Evolutionary conservation across 345 rosid species (phyloP), one percentile per base, ranked within the genome.

Genomic region (Melaleuca quinquenervia): DNA sequence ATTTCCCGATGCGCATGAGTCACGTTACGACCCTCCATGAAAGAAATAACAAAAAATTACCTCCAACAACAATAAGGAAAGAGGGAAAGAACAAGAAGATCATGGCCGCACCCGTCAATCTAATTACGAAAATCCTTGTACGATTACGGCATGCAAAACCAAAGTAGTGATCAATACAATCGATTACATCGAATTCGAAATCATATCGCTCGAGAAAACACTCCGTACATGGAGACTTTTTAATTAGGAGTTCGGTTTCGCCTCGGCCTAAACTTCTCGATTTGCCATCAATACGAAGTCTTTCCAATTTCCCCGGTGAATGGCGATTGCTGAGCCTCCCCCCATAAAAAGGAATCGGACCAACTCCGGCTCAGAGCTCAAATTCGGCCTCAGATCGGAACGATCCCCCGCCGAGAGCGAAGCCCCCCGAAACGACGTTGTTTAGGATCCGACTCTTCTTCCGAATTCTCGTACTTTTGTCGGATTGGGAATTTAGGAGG

Each of bases 81-180:
- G n/a, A n/a, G n/a, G n/a, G n/a, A n/a, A n/a, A n/a, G n/a, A n/a
- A n/a, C n/a, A n/a, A n/a, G n/a, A n/a, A n/a, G 11, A 8, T 15
- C 41, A 1, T 0, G 0, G 6, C 27, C 7, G 16, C 5, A 62
- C 21, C 41, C 5, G 16, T 62, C n/a, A 3, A 27, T 64, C 78
- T 64, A 32, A 64, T 0, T 1, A 18, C 11, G 3, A 18, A 41
- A 32, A 32, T 70, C 13, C 48, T 32, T 0, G 13, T 5, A 18
- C 1, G 3, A 70, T 0, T 8, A 32, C 0, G 1, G 3, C 76
- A 64, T 64, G 41, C n/a, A 64, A 26, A 56, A n/a, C 62, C 62
- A 0, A 56, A 0, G 3, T n/a, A n/a, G n/a, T n/a, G n/a, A n/a
- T n/a, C n/a, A n/a, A n/a, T n/a, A n/a, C n/a, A n/a, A n/a, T n/a